These are phyloP conservation scores for Cystobasidium onofrii DNA, from an alignment of 768 basidiomycete genomes.

Conservation along the genomic window DNA sequence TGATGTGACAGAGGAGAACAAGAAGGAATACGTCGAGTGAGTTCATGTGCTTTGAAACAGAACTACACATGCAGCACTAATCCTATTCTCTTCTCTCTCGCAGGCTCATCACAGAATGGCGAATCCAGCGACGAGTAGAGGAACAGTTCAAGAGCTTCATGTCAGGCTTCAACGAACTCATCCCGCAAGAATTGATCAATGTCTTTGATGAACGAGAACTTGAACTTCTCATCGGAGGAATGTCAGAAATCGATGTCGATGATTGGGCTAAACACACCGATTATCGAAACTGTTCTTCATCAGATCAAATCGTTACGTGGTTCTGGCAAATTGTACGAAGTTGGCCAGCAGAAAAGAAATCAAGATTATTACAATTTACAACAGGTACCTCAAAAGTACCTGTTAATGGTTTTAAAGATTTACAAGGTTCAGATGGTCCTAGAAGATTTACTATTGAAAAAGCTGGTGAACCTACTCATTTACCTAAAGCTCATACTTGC, in stretches of 20 bases:
- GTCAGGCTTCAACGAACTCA: slow-evolving; percentile 99
- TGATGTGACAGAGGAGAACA: slow-evolving; percentile 91
- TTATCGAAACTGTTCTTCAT: slow-evolving; percentile 81
- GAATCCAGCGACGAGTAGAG: slow-evolving; percentile 92
- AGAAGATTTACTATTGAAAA: slow-evolving; percentile 97
- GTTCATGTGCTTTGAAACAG: slow-evolving; percentile 37
- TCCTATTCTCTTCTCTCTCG: background rate
- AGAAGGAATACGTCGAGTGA: slow-evolving; percentile 92
- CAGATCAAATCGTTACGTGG: slow-evolving; percentile 97
- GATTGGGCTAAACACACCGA: slow-evolving; percentile 96
- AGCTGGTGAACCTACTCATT: slow-evolving; percentile 82
- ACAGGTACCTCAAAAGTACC: slow-evolving; percentile 86
- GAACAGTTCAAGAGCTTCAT: slow-evolving; percentile 99
- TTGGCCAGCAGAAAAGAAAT: slow-evolving; percentile 98
- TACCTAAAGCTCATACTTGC: slow-evolving; percentile 96
- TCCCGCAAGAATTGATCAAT: slow-evolving; percentile 93
- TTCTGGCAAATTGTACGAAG: slow-evolving; percentile 84
- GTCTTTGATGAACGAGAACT: slow-evolving; percentile 98
- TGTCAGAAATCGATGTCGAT: slow-evolving; percentile 97
- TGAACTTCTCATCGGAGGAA: slow-evolving; percentile 93
- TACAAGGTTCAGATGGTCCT: slow-evolving; percentile 96
- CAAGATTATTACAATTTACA: slow-evolving; percentile 87
- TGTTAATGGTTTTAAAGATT: slow-evolving; percentile 96
- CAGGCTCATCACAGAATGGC: slow-evolving; percentile 78
- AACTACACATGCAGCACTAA: no score